Base-by-base conservation (phyloP, 2,329 filamentous ascomycete genomes). In the Aspergillus cejpii region DNA sequence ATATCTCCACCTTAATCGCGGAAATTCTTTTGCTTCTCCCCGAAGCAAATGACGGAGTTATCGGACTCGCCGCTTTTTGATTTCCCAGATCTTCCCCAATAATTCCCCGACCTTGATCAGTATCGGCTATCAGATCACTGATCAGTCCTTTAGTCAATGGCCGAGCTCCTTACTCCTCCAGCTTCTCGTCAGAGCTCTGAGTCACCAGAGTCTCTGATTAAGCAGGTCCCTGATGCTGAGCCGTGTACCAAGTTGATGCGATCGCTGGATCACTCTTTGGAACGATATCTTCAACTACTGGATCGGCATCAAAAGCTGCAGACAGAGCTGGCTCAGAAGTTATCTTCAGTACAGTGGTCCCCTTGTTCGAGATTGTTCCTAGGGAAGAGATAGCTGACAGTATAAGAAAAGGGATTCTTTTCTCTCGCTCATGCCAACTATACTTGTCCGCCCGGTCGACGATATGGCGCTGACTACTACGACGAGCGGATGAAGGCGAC, bases 401-500 rank as follows among this genome's bases (percentile, higher is more conserved):
- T 53, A 19, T 44, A 48, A 39, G 43, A 37, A 36, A 57, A 75
- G 65, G 73, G 72, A 3, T 75, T 73, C 49, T 58, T 75, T 29
- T 66, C 69, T 28, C 66, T 76, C 24, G 68, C 73, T 15, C 67
- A 73, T 45, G 73, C 73, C 28, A 75, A 75, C 49, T 72, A 71
- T 48, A 67, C 65, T 23, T 69, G 67, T 47, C 62, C 69, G 2
- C 66, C 69, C 12, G 69, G 69, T 12, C 65, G 70, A 43, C 59
- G 68, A 39, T 73, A 71, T 60, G 73, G 73, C 11, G 61, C 68
- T 27, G 72, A 75, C 42, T 73, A 70, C 50, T 76, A 74, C 47
- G 73, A 76, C 57, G 68, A 70, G 37, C 61, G 73, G 24, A 75
- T 75, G 73, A 73, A 74, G 53, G 71, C 72, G 12, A 65, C 59